phyloP scores from a whole-genome alignment of 139 green algal species.

The Closterium sp. region DNA sequence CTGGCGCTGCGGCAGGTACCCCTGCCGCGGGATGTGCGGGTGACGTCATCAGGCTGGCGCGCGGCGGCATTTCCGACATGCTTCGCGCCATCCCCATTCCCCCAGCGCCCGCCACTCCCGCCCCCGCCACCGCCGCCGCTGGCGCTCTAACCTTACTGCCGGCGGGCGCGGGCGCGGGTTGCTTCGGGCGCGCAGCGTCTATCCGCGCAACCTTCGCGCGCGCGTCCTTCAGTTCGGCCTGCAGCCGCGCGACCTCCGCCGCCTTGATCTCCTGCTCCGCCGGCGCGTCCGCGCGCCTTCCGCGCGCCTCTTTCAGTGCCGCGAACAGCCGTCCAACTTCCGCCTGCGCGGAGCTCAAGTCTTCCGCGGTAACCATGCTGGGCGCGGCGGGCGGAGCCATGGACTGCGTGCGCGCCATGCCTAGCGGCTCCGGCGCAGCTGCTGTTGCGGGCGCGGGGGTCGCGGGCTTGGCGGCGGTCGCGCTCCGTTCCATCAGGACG shows the following conservation, averaged over 20 bases:
- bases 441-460: not conserved
- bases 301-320: not conserved
- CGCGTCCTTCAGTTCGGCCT: not conserved
- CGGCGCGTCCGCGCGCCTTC: not conserved
- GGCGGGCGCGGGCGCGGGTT: too few species aligned
- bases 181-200: not conserved
- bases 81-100: not conserved
- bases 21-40: not conserved
- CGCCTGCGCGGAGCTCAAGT: not conserved
- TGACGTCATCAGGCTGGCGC: not conserved
- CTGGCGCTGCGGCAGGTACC: too few species aligned
- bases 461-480: not conserved
- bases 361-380: not conserved
- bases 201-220: not conserved
- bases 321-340: not conserved
- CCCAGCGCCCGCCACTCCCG: not conserved
- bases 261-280: not conserved
- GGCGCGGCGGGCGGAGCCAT: not conserved
- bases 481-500: not conserved
- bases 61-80: not conserved
- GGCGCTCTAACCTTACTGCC: not conserved
- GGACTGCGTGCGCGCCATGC: not conserved
- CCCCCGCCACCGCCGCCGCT: not conserved
- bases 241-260: not conserved
- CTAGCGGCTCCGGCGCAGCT: not conserved